Conservation (phyloP, 805 yeast species). For the Metschnikowia baotianmanensis region DNA sequence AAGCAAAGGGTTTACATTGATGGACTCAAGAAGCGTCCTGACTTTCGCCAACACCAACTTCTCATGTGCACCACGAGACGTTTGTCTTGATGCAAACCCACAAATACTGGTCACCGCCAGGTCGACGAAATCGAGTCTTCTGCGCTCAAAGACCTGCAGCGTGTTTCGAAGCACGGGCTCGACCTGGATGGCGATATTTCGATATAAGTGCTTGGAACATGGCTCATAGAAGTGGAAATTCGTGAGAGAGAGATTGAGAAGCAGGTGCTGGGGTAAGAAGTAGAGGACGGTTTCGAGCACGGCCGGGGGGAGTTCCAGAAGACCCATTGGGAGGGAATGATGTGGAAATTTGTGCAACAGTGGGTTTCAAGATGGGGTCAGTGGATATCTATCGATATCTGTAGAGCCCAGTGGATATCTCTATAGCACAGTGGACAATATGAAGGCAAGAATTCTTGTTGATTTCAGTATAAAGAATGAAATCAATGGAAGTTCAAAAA, state of each 20-base stretch:
- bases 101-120: constrained; percentile 24
- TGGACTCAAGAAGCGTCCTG: constrained; percentile 37
- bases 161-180: constrained; percentile 19
- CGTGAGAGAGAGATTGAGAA: constrained; percentile 32
- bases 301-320: constrained; percentile 13
- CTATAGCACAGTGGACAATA: too few relatives aligned
- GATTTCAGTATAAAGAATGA: too few relatives aligned
- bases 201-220: constrained; percentile 29
- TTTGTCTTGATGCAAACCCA: constrained; percentile 23
- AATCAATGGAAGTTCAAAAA: too few relatives aligned
- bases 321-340: background rate
- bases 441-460: too few relatives aligned
- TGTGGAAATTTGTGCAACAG: background rate
- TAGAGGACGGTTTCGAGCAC: constrained; percentile 15
- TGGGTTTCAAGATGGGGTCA: too few relatives aligned
- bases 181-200: constrained; percentile 22
- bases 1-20: constrained; percentile 34
- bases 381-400: too few relatives aligned
- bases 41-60: constrained; percentile 36
- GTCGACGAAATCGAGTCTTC: constrained; percentile 22
- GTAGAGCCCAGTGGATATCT: too few relatives aligned
- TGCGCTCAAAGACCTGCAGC: constrained; percentile 2
- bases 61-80: constrained; percentile 20
- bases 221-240: constrained; percentile 36
- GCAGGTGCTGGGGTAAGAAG: constrained; percentile 31